These are phyloP conservation scores for Diaporthe amygdali DNA, from an alignment of 2,329 filamentous ascomycete genomes.

Conservation along the genomic window DNA sequence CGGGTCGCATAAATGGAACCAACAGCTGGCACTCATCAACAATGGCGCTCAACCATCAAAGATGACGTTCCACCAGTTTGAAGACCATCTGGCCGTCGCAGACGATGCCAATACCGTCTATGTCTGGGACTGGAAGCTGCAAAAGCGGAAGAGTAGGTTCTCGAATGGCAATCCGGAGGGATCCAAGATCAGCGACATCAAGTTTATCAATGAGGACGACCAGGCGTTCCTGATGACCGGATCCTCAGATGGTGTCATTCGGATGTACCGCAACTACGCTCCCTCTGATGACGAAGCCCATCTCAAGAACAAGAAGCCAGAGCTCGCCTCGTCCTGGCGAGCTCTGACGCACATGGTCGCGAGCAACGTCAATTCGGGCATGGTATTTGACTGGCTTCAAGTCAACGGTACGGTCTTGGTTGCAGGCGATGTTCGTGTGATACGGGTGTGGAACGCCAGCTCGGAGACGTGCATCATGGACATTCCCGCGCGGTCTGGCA, in stretches of 20 bases:
- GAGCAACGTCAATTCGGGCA: constrained; percentile 90
- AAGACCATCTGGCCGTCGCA: constrained; percentile 91
- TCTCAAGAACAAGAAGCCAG: constrained; percentile 64
- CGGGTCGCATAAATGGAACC: constrained; percentile 85
- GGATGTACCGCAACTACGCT: constrained; percentile 93
- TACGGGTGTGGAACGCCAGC: constrained; percentile 94
- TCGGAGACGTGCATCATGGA: constrained; percentile 92
- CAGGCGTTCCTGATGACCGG: constrained; percentile 94
- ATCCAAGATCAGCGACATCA: constrained; percentile 91
- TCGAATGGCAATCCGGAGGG: constrained; percentile 93
- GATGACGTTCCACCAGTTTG: constrained; percentile 97
- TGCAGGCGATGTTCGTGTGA: constrained; percentile 93
- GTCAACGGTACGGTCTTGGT: constrained; percentile 95
- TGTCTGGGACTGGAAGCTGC: constrained; percentile 92
- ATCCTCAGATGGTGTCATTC: constrained; percentile 91
- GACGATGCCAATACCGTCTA: constrained; percentile 91
- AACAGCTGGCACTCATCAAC: constrained; percentile 81
- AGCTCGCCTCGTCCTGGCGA: constrained; percentile 89
- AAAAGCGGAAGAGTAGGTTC: constrained; percentile 79
- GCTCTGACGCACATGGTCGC: constrained; percentile 93
- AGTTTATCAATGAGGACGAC: constrained; percentile 98
- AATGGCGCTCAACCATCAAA: constrained; percentile 89
- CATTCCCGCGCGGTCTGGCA: constrained; percentile 91
- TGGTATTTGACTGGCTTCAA: constrained; percentile 99
- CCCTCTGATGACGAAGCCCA: constrained; percentile 47